These are phyloP conservation scores for Epichloe sp. DNA, from an alignment of 2,329 filamentous ascomycete genomes.

Conservation along the genomic window DNA sequence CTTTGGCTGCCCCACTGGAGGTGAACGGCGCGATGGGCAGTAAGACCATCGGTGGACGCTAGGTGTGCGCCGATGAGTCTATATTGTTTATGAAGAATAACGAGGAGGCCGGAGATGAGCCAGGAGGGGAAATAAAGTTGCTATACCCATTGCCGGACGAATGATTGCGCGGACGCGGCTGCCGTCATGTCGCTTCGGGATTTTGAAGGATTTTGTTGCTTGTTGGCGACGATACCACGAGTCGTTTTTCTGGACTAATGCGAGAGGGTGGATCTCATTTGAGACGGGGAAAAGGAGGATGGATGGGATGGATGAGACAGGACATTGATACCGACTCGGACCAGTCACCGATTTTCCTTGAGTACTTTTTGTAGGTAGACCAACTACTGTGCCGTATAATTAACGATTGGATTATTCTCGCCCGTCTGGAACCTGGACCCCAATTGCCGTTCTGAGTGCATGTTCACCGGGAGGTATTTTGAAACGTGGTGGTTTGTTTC, in stretches of 20 bases:
- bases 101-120: not conserved
- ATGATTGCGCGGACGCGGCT: not conserved
- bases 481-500: not conserved
- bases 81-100: conserved; percentile 1
- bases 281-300: not conserved
- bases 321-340: not conserved
- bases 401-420: not conserved
- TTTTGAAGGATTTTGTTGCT: not conserved
- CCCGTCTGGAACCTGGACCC: no score
- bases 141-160: conserved; percentile 9
- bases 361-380: not conserved
- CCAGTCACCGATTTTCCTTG: not conserved
- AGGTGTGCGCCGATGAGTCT: conserved; percentile 8
- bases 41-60: conserved; percentile 7
- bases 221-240: conserved; percentile 4
- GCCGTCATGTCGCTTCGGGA: not conserved
- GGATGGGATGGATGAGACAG: not conserved
- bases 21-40: conserved; percentile 1
- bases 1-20: not conserved
- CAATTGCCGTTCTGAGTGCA: no score
- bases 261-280: not conserved
- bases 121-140: conserved; percentile 1
- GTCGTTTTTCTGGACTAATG: not conserved
- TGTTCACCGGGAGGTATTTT: not conserved
- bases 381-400: not conserved